Evolutionary conservation across 2,329 filamentous ascomycete genomes (phyloP), one percentile per base, ranked within the genome.

Genomic region (Hansfordia pulvinata): DNA sequence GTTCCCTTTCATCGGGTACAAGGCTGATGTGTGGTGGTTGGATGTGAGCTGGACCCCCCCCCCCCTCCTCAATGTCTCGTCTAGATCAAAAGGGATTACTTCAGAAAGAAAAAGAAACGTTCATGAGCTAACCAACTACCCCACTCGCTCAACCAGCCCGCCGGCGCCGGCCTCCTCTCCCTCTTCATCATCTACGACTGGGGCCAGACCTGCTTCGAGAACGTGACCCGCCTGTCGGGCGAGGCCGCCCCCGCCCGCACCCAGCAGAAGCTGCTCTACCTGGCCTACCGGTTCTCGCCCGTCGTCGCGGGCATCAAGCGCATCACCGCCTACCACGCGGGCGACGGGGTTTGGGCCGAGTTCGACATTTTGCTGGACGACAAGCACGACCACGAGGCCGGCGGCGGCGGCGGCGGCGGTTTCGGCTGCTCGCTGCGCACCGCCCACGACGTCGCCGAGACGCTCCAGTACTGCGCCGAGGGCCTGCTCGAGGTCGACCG

Each of bases 131-230:
- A 31, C 15, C n/a, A n/a, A n/a, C n/a, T n/a, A n/a, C n/a, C n/a
- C n/a, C n/a, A n/a, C n/a, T 8, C 11, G 4, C 16, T 10, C 23
- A n/a, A 4, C 26, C 16, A 37, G 27, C 54, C 59, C 5, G 54
- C 65, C 0, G 75, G 74, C 29, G 75, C 74, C 4, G 62, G 65
- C 0, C 39, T 77, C 0, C 54, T 80, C 1, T 76, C 73, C 0
- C 47, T 77, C 4, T 77, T 65, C 52, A 76, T 80, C 44, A 77
- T 79, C 37, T 71, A 67, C 47, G 75, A 79, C 49, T 79, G 74
- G 75, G 64, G 64, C 2, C 58, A 60, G 23, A 78, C 73, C 0
- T 69, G 62, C 33, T 56, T 72, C 25, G 58, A 68, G 29, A 73
- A 75, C 36, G 60, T 76, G 24, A 62, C 60, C 2, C 59, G 69